Evolutionary conservation across 2,329 filamentous ascomycete species (phyloP), one percentile per base, ranked within the genome.

Genomic region (Fusarium pseudograminearum): DNA sequence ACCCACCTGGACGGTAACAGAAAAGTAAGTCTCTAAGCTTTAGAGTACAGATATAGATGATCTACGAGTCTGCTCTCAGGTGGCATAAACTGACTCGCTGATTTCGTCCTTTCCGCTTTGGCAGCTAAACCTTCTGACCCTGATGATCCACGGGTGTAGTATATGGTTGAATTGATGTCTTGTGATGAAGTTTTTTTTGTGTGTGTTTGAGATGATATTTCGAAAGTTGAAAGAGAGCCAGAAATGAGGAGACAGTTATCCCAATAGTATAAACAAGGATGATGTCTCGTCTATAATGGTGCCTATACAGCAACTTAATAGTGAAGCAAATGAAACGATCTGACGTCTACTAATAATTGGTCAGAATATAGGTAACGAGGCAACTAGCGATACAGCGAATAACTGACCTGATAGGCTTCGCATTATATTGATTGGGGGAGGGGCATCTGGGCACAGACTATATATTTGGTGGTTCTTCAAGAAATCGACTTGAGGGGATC

Each of bases 371-470:
- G 52, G 44, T 69, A 68, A 31, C 18, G 16, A 33, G 18, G 45
- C 67, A 6, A 18, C 41, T 67, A 6, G 71, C 48, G 28, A 38
- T 40, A 15, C 22, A 28, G n/a, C 33, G 6, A 24, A 15, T 46
- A 18, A 46, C 66, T 42, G 14, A 74, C 72, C 47, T 57, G 36
- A 41, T 69, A 47, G 42, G 58, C 22, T 58, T 57, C 54, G 57
- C 72, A 74, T 74, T 64, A 71, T 61, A 44, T 47, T 71, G 38
- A 31, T 31, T 53, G 14, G 52, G 28, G 26, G 31, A 16, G 30
- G 34, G 26, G 52, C 44, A 34, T 50, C 46, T 44, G 40, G 38
- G 24, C 12, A 57, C 41, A 40, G 24, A 44, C 48, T 46, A 15
- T 18, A 22, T 24, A 38, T 20, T 16, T 41, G 18, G 30, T 12